Evolutionary conservation across 192 early-diverging fungal genomes (phyloP).

Genomic region (Entomortierella chlamydospora): DNA sequence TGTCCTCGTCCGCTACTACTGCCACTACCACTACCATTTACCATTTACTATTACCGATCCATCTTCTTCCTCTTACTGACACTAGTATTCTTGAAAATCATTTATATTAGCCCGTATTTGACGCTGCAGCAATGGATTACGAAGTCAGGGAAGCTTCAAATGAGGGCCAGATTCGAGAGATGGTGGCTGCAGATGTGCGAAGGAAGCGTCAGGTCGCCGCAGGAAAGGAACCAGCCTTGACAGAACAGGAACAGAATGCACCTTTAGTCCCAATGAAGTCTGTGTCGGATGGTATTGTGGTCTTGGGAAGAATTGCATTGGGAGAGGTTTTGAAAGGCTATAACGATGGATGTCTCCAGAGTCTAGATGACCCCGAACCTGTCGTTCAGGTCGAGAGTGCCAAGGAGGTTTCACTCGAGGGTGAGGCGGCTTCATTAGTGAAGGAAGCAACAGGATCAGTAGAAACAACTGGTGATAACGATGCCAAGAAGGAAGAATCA

Average conservation of each 20-base stretch:
- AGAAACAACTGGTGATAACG: constrained; percentile 9
- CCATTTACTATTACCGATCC: not conserved
- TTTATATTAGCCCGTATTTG: constrained; percentile 54
- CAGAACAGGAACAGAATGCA: constrained; percentile 21
- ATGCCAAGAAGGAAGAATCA: constrained; percentile 3
- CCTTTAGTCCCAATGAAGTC: constrained; percentile 38
- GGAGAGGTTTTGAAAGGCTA: constrained; percentile 55
- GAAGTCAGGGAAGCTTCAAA: constrained; percentile 51
- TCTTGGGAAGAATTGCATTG: constrained; percentile 52
- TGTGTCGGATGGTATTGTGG: constrained; percentile 46
- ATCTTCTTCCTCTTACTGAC: too few relatives aligned
- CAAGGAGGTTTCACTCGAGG: constrained; percentile 9
- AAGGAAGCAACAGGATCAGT: constrained; percentile 28
- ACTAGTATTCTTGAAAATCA: too few relatives aligned
- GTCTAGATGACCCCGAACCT: constrained; percentile 46
- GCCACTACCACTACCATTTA: not conserved
- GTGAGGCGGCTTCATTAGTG: constrained; percentile 11
- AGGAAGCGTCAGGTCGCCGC: constrained; percentile 47
- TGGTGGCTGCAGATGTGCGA: constrained; percentile 54
- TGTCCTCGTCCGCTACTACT: too few relatives aligned
- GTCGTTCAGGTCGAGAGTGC: constrained; percentile 2
- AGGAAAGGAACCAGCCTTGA: constrained; percentile 20
- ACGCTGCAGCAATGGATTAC: constrained; percentile 59
- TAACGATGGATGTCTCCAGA: constrained; percentile 54
- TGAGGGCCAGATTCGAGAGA: constrained; percentile 52